Percentiles rank a stretch among this genome's conserved stretches.
Evolutionary conservation across 306 rosid genomes (phyloP).

Genomic region (Lathyrus oleraceus): DNA sequence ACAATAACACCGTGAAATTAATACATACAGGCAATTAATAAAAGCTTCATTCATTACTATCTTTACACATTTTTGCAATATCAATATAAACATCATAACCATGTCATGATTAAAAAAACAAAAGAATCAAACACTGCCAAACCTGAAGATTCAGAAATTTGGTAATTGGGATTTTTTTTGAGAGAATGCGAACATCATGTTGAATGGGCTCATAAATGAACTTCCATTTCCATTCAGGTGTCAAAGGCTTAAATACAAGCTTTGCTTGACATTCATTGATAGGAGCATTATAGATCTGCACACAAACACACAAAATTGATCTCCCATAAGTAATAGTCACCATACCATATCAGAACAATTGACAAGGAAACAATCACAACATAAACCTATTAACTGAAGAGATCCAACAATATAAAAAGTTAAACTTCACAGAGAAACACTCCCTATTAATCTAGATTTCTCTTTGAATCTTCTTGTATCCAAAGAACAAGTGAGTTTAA

Average conservation of each 20-base stretch:
- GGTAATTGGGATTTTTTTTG: slow-evolving; percentile 87
- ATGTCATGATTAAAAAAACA: slow-evolving; percentile 7
- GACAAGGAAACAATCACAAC: not conserved
- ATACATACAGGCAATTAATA: not conserved
- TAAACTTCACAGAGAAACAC: not conserved
- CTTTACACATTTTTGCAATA: not conserved
- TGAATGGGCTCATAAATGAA: slow-evolving; percentile 75
- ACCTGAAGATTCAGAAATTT: slow-evolving; percentile 91
- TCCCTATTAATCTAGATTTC: slow-evolving; percentile 5
- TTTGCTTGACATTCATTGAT: slow-evolving; percentile 75
- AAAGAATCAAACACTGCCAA: slow-evolving; percentile 13
- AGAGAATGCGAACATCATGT: slow-evolving; percentile 74
- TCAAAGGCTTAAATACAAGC: slow-evolving; percentile 83
- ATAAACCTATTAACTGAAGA: slow-evolving; percentile 4
- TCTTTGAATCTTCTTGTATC: slow-evolving; percentile 14
- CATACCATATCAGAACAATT: not conserved
- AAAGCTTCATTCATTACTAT: not conserved
- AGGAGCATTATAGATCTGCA: slow-evolving; percentile 90
- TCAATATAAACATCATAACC: slow-evolving; percentile 15
- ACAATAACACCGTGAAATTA: not conserved
- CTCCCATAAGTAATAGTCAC: slow-evolving; percentile 12
- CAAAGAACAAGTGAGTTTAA: slow-evolving; percentile 19
- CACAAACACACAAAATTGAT: slow-evolving; percentile 12
- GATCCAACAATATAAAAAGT: not conserved
- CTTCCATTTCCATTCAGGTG: slow-evolving; percentile 82